Conservation (phyloP, 2,329 filamentous ascomycete species). For the Anthostomella pinea region DNA sequence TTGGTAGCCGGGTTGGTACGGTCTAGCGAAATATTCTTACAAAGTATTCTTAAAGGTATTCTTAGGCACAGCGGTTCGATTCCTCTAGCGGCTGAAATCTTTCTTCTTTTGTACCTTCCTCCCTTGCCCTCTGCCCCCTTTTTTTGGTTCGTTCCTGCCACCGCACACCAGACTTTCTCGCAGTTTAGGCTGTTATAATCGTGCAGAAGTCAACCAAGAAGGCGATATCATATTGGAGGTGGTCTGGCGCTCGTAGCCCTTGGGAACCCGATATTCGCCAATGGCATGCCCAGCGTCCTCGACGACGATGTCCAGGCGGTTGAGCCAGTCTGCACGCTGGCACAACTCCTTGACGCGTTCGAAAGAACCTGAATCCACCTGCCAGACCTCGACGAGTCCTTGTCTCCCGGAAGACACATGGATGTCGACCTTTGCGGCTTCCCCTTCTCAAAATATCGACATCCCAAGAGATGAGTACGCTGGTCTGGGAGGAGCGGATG, state of each 20-base stretch:
- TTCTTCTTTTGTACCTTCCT: too few species aligned
- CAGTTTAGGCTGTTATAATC: too few species aligned
- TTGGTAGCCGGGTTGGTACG: too few species aligned
- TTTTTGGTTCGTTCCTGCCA: too few species aligned
- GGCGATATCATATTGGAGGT: conserved; percentile 45
- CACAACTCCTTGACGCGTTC: conserved; percentile 37
- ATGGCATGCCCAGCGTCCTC: conserved; percentile 38
- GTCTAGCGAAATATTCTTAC: too few species aligned
- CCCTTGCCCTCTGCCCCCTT: too few species aligned
- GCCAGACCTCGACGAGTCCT: conserved; percentile 40
- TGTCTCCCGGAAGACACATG: conserved; percentile 23
- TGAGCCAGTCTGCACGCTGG: conserved; percentile 27
- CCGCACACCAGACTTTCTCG: too few species aligned
- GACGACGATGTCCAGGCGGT: conserved; percentile 41
- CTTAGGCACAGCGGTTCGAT: too few species aligned
- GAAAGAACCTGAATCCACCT: conserved; percentile 41
- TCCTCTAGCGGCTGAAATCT: too few species aligned
- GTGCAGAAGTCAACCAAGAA: conserved; percentile 42
- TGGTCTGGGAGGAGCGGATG: conserved; percentile 83
- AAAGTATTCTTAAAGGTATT: too few species aligned
- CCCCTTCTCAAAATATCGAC: conserved; percentile 40
- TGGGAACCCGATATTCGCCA: conserved; percentile 20
- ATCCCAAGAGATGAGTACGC: conserved; percentile 78
- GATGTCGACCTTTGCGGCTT: conserved; percentile 38
- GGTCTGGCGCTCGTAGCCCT: conserved; percentile 42